phyloP scores from a whole-genome alignment of 2,329 filamentous ascomycete species.

The Chrysoporthe puriensis region DNA sequence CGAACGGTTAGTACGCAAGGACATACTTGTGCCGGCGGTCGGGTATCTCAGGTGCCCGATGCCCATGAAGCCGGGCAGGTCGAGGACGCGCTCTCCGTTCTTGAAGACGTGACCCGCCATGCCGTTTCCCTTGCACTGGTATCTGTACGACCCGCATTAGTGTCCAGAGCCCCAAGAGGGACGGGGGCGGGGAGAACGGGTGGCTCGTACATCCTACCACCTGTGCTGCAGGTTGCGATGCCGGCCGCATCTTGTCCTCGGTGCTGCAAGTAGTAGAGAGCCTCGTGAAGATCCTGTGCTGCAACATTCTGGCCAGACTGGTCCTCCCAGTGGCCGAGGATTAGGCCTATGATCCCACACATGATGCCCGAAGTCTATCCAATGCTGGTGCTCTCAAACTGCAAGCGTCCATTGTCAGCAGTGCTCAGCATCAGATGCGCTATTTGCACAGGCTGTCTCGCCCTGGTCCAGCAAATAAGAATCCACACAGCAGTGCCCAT shows the following conservation, averaged over 20 bases:
- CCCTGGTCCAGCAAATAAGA: not conserved
- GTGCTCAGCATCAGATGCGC: not conserved
- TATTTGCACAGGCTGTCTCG: not conserved
- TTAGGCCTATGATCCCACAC: conserved; percentile 24
- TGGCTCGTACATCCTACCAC: conserved; percentile 70
- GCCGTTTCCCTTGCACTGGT: conserved; percentile 85
- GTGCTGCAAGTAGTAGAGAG: conserved; percentile 70
- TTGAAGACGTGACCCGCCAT: conserved; percentile 78
- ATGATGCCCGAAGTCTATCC: not conserved
- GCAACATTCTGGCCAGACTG: conserved; percentile 23
- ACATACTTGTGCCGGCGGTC: conserved; percentile 73
- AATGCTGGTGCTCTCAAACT: not conserved
- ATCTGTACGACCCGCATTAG: conserved; percentile 6
- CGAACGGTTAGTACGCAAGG: not conserved
- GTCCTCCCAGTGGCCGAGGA: conserved; percentile 23
- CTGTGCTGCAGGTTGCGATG: conserved; percentile 72
- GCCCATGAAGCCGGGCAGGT: conserved; percentile 85
- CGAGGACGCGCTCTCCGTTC: conserved; percentile 72
- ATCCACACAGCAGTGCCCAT: not conserved
- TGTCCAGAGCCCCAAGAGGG: not conserved
- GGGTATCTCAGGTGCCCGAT: conserved; percentile 87
- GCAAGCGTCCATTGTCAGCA: not conserved
- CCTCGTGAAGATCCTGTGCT: conserved; percentile 63
- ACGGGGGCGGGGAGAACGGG: not conserved
- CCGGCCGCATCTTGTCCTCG: conserved; percentile 88